These are phyloP conservation scores for Aspergillus neoniger DNA, from an alignment of 2,329 filamentous ascomycete genomes.

Conservation along the genomic window DNA sequence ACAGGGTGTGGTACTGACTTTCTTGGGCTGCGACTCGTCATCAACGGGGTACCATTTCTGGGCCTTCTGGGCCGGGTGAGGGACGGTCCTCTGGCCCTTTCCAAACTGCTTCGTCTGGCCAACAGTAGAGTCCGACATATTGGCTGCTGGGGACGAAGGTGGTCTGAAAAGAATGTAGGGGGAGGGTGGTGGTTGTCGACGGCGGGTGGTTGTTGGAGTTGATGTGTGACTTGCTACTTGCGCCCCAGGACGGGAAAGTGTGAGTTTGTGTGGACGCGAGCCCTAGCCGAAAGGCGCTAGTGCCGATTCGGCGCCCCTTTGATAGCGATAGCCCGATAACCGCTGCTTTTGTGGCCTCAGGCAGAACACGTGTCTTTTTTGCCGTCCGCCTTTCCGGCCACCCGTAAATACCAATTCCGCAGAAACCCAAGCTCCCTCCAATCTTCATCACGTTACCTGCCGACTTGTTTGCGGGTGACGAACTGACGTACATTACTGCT, in stretches of 20 bases:
- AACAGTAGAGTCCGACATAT: conserved; percentile 57
- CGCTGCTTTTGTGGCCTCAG: conserved; percentile 18
- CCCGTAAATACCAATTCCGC: conserved; percentile 11
- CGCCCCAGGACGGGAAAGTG: conserved; percentile 40
- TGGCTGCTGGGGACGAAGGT: conserved; percentile 49
- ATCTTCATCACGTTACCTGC: conserved; percentile 1
- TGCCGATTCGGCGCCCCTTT: conserved; percentile 31
- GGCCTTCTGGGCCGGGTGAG: conserved; percentile 74
- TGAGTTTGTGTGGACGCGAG: conserved; percentile 48
- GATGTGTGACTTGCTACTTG: conserved; percentile 42
- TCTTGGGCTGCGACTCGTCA: conserved; percentile 84
- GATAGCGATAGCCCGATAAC: conserved; percentile 17
- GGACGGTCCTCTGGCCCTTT: conserved; percentile 91
- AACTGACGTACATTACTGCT: conserved; percentile 10
- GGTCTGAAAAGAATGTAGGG: conserved; percentile 36
- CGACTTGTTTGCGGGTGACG: conserved; percentile 1
- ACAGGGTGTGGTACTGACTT: conserved; percentile 69
- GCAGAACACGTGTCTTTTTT: not conserved
- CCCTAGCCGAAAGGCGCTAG: conserved; percentile 47
- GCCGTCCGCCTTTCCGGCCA: not conserved
- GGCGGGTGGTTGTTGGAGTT: conserved; percentile 45
- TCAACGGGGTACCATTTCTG: conserved; percentile 99
- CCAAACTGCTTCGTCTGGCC: conserved; percentile 90
- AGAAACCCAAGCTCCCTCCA: conserved; percentile 11
- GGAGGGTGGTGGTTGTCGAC: conserved; percentile 45